Conservation (phyloP, 2,329 filamentous ascomycete species). For the Pseudogymnoascus sp. region DNA sequence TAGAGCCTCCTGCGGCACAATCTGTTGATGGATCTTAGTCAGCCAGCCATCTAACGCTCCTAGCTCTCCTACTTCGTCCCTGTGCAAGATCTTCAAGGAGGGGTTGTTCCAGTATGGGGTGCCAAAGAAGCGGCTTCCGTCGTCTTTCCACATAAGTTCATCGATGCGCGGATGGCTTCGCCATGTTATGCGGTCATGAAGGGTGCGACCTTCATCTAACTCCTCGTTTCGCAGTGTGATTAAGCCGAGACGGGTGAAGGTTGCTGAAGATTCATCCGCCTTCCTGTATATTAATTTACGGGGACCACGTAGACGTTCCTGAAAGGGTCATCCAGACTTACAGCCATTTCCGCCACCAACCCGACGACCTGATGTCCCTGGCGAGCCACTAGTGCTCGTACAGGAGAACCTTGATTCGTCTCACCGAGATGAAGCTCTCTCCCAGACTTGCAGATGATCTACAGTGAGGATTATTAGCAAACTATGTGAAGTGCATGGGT, state of each 20-base stretch:
- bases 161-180: background rate
- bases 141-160: constrained; percentile 9
- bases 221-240: background rate
- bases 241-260: constrained; percentile 8
- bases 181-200: background rate
- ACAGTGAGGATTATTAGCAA: background rate
- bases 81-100: background rate
- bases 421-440: constrained; percentile 2
- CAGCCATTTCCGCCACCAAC: constrained; percentile 1
- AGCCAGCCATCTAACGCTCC: background rate
- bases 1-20: constrained; percentile 10
- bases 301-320: background rate
- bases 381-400: constrained; percentile 1
- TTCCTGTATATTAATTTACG: background rate
- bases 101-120: constrained; percentile 6
- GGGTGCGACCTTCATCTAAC: background rate
- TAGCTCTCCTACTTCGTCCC: background rate
- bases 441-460: constrained; percentile 10
- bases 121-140: constrained; percentile 3
- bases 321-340: constrained; percentile 1
- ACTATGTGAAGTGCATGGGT: too few relatives aligned
- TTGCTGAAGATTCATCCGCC: background rate
- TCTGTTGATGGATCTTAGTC: background rate
- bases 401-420: constrained; percentile 1
- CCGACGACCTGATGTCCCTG: background rate